Evolutionary conservation across 805 yeast species (phyloP).

Genomic region (Brettanomyces custersianus): DNA sequence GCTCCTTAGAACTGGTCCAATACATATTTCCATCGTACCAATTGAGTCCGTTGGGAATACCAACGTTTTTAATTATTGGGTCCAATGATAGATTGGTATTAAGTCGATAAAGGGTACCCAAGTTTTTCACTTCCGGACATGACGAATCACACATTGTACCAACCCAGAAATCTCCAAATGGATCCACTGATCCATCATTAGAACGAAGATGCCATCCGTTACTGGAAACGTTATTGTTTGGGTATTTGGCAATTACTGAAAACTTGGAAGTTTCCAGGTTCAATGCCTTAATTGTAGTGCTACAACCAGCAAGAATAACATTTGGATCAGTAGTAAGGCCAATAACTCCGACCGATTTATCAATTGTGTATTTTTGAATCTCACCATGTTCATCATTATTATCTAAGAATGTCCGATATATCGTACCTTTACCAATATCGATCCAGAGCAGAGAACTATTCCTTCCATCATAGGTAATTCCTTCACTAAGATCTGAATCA

Average conservation of each 20-base stretch:
- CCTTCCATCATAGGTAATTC: constrained; percentile 51
- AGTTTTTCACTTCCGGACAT: constrained; percentile 23
- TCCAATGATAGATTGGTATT: constrained; percentile 24
- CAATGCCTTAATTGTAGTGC: constrained; percentile 53
- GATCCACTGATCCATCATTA: constrained; percentile 78
- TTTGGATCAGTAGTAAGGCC: constrained; percentile 53
- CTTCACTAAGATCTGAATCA: constrained; percentile 49
- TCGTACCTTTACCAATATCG: constrained; percentile 33
- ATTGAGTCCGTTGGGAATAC: constrained; percentile 67
- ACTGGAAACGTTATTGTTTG: constrained; percentile 26
- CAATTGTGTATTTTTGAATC: constrained; percentile 26
- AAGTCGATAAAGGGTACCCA: constrained; percentile 47
- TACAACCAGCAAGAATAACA: constrained; percentile 50
- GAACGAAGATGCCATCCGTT: constrained; percentile 39
- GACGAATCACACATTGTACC: constrained; percentile 58
- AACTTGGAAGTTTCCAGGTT: constrained; percentile 33
- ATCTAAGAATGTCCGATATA: constrained; percentile 27
- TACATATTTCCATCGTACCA: constrained; percentile 40
- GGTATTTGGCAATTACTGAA: constrained; percentile 29
- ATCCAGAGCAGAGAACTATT: constrained; percentile 45
- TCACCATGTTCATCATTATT: constrained; percentile 9
- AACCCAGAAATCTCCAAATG: constrained; percentile 67
- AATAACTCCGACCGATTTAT: constrained; percentile 59
- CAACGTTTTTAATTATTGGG: constrained; percentile 29
- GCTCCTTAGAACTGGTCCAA: constrained; percentile 45